Evolutionary conservation across 768 basidiomycete species (phyloP).

Genomic region (Collybia sp.): DNA sequence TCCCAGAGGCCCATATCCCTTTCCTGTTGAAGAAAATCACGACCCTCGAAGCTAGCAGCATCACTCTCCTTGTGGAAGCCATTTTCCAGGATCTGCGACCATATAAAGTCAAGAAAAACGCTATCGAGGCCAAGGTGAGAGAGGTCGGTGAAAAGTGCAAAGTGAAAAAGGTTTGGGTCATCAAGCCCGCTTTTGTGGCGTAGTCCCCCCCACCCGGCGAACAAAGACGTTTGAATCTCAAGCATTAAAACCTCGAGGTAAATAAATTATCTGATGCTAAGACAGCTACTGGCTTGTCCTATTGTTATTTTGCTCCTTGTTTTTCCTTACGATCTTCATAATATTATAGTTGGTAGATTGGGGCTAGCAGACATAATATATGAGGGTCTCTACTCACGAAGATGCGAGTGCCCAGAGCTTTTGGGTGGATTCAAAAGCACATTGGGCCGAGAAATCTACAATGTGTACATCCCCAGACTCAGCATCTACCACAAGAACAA

Average conservation of each 20-base stretch:
- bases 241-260: too few relatives aligned
- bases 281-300: too few relatives aligned
- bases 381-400: too few relatives aligned
- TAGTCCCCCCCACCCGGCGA: constrained; percentile 1
- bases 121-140: constrained; percentile 75
- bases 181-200: constrained; percentile 40
- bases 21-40: constrained; percentile 61
- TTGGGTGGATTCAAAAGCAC: constrained; percentile 32
- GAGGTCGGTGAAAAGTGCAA: constrained; percentile 76
- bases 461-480: constrained; percentile 43
- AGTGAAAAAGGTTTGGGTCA: constrained; percentile 69
- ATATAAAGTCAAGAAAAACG: constrained; percentile 79
- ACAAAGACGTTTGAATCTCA: too few relatives aligned
- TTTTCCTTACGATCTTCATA: background rate
- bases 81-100: constrained; percentile 64
- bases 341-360: background rate
- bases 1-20: constrained; percentile 64
- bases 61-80: constrained; percentile 66
- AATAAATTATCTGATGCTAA: too few relatives aligned
- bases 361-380: background rate
- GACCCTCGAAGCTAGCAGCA: constrained; percentile 52
- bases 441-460: constrained; percentile 29
- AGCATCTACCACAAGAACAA: constrained; percentile 29
- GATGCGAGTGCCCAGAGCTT: constrained; percentile 41
- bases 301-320: constrained; percentile 1